Evolutionary conservation across 441 rosid genomes (phyloP).

Genomic region (Biscutella laevigata): DNA sequence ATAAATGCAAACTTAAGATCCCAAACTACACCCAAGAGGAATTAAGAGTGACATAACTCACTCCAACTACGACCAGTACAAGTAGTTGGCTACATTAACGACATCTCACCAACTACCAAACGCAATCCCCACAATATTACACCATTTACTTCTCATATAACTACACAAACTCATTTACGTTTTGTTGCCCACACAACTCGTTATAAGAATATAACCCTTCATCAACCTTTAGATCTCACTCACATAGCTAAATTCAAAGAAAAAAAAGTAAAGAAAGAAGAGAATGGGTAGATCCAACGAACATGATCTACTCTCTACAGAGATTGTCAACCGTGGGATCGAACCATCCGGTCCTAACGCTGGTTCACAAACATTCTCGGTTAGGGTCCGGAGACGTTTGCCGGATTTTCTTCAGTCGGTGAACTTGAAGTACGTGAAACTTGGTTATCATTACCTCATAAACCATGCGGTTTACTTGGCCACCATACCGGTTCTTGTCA

Average conservation of each 20-base stretch:
- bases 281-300: conserved; percentile 38
- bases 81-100: conserved; percentile 56
- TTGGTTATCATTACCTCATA: conserved; percentile 81
- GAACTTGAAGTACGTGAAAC: conserved; percentile 77
- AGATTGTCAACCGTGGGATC: conserved; percentile 78
- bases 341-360: conserved; percentile 83
- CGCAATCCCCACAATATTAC: conserved; percentile 19
- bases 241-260: not conserved
- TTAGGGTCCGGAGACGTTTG: conserved; percentile 66
- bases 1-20: conserved; percentile 21
- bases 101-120: conserved; percentile 36
- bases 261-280: no score
- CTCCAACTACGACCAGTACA: conserved; percentile 41
- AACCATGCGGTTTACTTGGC: conserved; percentile 82
- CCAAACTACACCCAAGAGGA: conserved; percentile 14
- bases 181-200: conserved; percentile 10
- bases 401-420: conserved; percentile 95
- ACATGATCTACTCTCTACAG: conserved; percentile 73
- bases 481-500: conserved; percentile 63
- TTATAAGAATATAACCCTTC: conserved; percentile 15
- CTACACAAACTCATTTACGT: conserved; percentile 18
- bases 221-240: conserved; percentile 11
- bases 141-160: conserved; percentile 22
- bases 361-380: conserved; percentile 74
- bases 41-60: conserved; percentile 28